phyloP scores from a whole-genome alignment of 495 filamentous ascomycete genomes.

The Chaetomium tenue region DNA sequence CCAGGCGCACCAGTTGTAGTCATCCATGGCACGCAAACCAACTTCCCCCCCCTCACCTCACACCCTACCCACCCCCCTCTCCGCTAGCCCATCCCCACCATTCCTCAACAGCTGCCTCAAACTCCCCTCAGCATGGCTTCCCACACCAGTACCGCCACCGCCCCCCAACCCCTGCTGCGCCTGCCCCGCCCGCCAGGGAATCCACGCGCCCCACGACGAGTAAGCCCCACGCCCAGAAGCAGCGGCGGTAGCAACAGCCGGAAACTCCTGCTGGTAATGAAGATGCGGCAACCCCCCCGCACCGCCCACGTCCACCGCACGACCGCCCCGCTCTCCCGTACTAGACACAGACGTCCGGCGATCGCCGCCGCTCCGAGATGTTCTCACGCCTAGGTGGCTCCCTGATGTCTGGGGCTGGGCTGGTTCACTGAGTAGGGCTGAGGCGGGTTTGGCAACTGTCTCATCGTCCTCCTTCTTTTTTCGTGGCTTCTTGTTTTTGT shows the following conservation, averaged over 20 bases:
- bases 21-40: too few species aligned
- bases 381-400: conserved; percentile 41
- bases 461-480: too few species aligned
- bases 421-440: conserved; percentile 45
- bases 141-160: background rate
- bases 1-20: too few species aligned
- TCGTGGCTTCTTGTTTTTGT: background rate
- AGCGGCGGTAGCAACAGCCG: background rate
- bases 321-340: too few species aligned
- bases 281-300: too few species aligned
- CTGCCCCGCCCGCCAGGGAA: background rate
- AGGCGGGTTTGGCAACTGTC: conserved; percentile 25
- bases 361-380: conserved; percentile 16
- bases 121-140: conserved; percentile 5
- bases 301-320: too few species aligned
- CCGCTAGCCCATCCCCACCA: background rate
- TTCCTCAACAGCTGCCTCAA: conserved; percentile 8
- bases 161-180: background rate
- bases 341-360: background rate
- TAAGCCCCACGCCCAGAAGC: background rate
- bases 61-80: too few species aligned
- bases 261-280: background rate
- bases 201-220: conserved; percentile 3
- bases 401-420: conserved; percentile 49
- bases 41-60: too few species aligned